phyloP scores from a whole-genome alignment of 768 basidiomycete genomes.

The Rhodotorula kratochvilovae region DNA sequence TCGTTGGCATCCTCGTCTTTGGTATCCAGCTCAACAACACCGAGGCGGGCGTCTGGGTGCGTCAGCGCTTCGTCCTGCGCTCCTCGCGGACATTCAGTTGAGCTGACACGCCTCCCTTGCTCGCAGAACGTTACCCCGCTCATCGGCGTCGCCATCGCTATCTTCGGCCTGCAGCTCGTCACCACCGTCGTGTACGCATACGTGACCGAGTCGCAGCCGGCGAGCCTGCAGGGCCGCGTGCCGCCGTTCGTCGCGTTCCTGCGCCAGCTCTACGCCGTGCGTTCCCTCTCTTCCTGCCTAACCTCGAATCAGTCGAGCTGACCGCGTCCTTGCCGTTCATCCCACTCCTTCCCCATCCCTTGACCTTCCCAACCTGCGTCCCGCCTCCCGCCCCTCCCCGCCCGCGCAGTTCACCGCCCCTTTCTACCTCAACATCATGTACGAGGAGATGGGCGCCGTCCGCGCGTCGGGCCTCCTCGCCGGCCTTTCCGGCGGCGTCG shows the following conservation, averaged over 20 bases:
- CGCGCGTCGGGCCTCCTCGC: slow-evolving; percentile 25
- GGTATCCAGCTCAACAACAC: slow-evolving; percentile 28
- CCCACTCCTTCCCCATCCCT: too few species aligned
- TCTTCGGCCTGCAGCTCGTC: slow-evolving; percentile 32
- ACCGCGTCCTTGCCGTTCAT: too few species aligned
- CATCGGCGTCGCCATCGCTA: slow-evolving; percentile 30
- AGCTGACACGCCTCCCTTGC: neutral
- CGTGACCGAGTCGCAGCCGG: slow-evolving; percentile 17
- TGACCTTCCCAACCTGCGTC: too few species aligned
- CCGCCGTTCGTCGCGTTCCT: slow-evolving; percentile 27
- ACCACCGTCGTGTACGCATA: slow-evolving; percentile 27
- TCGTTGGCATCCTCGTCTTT: slow-evolving; percentile 33
- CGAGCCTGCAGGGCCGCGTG: neutral
- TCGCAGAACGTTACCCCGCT: slow-evolving; percentile 26
- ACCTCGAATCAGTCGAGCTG: neutral
- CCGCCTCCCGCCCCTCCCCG: too few species aligned
- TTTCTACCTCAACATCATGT: slow-evolving; percentile 32
- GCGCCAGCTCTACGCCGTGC: slow-evolving; percentile 25
- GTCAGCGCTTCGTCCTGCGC: neutral
- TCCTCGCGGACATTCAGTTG: fast-evolving
- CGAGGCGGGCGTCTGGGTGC: slow-evolving; percentile 7
- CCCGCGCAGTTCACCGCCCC: slow-evolving; percentile 21
- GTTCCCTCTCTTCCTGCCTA: neutral
- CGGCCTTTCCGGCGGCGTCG: slow-evolving; percentile 8
- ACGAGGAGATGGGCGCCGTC: slow-evolving; percentile 19